Evolutionary conservation across 176 grass and related monocot genomes (phyloP), one percentile per base, ranked within the genome.

Genomic region (Raddia guianensis): DNA sequence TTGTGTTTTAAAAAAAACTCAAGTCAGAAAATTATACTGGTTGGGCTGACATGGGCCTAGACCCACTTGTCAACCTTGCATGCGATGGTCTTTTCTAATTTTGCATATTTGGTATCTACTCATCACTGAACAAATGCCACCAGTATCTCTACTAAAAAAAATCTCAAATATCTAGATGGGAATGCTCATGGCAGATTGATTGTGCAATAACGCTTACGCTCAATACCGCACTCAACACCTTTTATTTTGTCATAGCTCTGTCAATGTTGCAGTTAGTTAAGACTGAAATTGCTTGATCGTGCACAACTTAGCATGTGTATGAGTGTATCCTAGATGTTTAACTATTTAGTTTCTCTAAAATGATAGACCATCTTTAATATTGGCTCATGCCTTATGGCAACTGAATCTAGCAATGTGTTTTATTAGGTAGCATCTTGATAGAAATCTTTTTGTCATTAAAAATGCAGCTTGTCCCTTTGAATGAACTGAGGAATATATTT

Each of bases 401-500:
- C 35, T 73, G 33, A 52, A 62, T 64, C 46, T 85, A 75, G 8
- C 15, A 63, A 63, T 75, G n/a, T 66, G 19, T 63, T 75, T 56
- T 76, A 35, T 51, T 49, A 7, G 47, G 45, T 88, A 63, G 7
- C 63, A 63, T 82, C 14, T 91, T 81, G 84, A 76, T 87, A 62
- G 12, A 80, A 46, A 20, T 19, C 57, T 75, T 79, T 63, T 15
- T 72, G 32, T 85, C 40, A 37, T 82, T 37, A 87, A 85, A 40
- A 70, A 65, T 95, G 78, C 97, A 99, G 97, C 87, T 95, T 80
- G 73, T 64, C 37, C 83, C 87, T 86, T 86, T 99, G 77, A 93
- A 90, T 78, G 80, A 95, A 83, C 77, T 99, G 85, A 95, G 88
- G 72, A 95, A 93, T 75, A 88, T 95, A 91, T 93, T 99, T 89